Conservation (phyloP, 768 basidiomycete species). For the Leccinum boreale region DNA sequence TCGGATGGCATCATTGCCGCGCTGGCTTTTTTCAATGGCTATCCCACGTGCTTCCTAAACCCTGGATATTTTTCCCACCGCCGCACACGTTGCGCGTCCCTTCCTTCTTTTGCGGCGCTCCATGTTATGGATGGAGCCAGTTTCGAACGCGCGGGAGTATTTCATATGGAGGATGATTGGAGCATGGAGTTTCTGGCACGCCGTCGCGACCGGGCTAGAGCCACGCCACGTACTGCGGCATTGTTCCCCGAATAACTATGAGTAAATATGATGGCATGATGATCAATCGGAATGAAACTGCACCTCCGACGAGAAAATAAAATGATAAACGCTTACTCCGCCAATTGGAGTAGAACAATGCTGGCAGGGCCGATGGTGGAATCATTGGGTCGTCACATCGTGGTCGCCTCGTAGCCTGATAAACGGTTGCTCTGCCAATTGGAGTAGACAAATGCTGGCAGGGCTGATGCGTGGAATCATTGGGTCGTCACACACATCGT, state of each 20-base stretch:
- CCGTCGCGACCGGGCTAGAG: background rate
- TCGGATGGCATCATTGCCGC: background rate
- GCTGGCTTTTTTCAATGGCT: background rate
- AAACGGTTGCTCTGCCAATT: background rate
- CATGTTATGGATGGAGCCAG: conserved; percentile 1
- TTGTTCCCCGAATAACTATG: background rate
- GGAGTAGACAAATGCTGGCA: background rate
- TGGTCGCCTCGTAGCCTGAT: background rate
- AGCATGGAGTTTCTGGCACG: too few relatives aligned
- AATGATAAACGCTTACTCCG: too few relatives aligned
- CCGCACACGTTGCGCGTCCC: too few relatives aligned
- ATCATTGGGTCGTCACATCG: background rate
- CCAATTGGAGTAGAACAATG: too few relatives aligned
- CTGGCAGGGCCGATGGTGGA: background rate
- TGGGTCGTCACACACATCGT: background rate
- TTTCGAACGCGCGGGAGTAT: background rate
- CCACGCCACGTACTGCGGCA: background rate
- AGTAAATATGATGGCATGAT: background rate
- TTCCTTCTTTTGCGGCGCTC: background rate
- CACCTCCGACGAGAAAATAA: background rate
- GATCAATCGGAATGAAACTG: background rate
- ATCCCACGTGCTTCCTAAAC: background rate
- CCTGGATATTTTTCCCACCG: background rate
- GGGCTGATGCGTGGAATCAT: background rate
- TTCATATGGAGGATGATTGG: background rate